Percentiles rank a stretch among this genome's conserved stretches.
Conservation (phyloP, 1,284 basidiomycete genomes). For the Ceratobasidium sp. region DNA sequence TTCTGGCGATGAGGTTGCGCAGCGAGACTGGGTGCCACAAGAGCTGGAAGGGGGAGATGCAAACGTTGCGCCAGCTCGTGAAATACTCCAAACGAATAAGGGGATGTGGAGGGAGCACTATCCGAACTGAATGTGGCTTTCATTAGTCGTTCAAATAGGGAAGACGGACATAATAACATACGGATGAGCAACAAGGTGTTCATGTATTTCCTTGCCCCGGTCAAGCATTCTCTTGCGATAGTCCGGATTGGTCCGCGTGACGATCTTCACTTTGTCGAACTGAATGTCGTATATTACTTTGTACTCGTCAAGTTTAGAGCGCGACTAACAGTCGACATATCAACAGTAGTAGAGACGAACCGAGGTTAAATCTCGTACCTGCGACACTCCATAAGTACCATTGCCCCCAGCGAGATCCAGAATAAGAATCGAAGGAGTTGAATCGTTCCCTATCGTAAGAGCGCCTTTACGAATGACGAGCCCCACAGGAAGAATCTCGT, state of each 20-base stretch:
- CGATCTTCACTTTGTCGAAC: slow-evolving; percentile 74
- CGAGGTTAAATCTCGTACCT: slow-evolving; percentile 63
- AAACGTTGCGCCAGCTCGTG: slow-evolving; percentile 41
- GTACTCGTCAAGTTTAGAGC: slow-evolving; percentile 83
- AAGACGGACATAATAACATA: slow-evolving; percentile 52
- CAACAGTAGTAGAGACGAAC: slow-evolving; percentile 2
- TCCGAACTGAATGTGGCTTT: slow-evolving; percentile 36
- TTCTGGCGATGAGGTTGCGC: slow-evolving; percentile 52
- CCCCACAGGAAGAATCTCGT: slow-evolving; percentile 85
- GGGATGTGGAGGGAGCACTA: slow-evolving; percentile 67
- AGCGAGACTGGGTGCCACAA: slow-evolving; percentile 15
- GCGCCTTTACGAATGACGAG: slow-evolving; percentile 80
- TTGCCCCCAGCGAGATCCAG: slow-evolving; percentile 79
- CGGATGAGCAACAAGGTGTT: slow-evolving; percentile 68
- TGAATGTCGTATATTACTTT: slow-evolving; percentile 81
- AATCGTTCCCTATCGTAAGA: slow-evolving; percentile 84
- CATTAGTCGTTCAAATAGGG: background rate
- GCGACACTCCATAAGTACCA: slow-evolving; percentile 82
- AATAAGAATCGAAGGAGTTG: slow-evolving; percentile 84
- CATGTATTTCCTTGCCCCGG: slow-evolving; percentile 74
- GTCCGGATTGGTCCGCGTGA: slow-evolving; percentile 81
- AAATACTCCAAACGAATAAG: slow-evolving; percentile 57
- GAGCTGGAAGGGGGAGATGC: background rate
- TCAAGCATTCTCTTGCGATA: slow-evolving; percentile 75
- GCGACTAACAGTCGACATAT: slow-evolving; percentile 66